These are phyloP conservation scores for Naganishia kalamii DNA, from an alignment of 768 basidiomycete genomes.

Conservation along the genomic window DNA sequence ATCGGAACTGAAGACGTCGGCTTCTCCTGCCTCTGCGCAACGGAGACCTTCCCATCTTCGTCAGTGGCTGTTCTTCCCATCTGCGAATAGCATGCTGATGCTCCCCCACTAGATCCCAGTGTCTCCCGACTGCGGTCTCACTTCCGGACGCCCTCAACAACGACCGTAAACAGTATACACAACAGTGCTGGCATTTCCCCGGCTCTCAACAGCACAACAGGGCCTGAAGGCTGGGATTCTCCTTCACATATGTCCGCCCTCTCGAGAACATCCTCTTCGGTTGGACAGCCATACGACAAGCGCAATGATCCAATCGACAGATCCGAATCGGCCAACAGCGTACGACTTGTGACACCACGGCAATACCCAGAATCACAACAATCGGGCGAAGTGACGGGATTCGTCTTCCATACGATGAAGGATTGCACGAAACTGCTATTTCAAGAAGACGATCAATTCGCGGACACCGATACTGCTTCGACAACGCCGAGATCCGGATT, in stretches of 20 bases:
- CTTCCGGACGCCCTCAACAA: constrained; percentile 27
- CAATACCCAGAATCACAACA: neutral
- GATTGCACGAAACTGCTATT: constrained; percentile 5
- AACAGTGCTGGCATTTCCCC: neutral
- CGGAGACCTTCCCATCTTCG: constrained; percentile 28
- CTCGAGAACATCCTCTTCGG: constrained; percentile 9
- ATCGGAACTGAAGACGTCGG: constrained; percentile 6
- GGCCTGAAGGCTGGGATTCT: constrained; percentile 22
- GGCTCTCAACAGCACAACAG: neutral
- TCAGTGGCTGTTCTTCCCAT: constrained; percentile 3
- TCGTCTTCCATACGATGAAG: constrained; percentile 9
- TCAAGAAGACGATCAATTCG: neutral
- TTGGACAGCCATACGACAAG: too few relatives aligned
- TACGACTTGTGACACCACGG: too few relatives aligned
- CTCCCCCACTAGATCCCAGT: constrained; percentile 30
- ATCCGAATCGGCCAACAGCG: too few relatives aligned
- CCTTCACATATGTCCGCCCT: constrained; percentile 26
- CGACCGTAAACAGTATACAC: neutral
- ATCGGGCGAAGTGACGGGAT: neutral
- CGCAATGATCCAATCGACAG: too few relatives aligned
- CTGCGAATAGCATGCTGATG: neutral
- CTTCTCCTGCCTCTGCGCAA: constrained; percentile 19
- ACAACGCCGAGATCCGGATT: neutral
- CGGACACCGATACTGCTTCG: neutral
- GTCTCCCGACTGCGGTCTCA: constrained; percentile 46